Evolutionary conservation across 805 yeast species (phyloP).

Genomic region (Candida silvicultrix): DNA sequence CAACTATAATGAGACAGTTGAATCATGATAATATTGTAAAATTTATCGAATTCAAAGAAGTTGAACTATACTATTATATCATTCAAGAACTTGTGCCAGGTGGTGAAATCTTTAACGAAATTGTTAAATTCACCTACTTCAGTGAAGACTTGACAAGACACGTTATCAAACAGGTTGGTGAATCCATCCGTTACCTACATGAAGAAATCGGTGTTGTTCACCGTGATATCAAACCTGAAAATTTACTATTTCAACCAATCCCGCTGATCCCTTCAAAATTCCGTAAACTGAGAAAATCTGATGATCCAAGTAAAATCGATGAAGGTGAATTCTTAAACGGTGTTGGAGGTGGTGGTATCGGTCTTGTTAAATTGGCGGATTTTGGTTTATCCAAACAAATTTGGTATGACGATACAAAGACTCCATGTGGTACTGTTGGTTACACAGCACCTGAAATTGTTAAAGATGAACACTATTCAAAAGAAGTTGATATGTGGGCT

Average conservation of each 20-base stretch:
- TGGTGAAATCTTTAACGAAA: constrained; percentile 74
- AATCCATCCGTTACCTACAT: constrained; percentile 90
- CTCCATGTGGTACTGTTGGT: constrained; percentile 75
- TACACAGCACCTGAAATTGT: constrained; percentile 73
- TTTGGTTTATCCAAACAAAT: constrained; percentile 63
- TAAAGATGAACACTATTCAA: constrained; percentile 51
- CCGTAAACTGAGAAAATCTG: constrained; percentile 36
- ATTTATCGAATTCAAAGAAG: constrained; percentile 51
- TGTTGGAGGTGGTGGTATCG: constrained; percentile 60
- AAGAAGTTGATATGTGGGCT: constrained; percentile 70
- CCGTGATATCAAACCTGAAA: constrained; percentile 94
- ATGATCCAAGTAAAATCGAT: constrained; percentile 53
- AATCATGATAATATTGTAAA: constrained; percentile 56
- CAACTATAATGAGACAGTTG: constrained; percentile 38
- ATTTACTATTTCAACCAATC: constrained; percentile 62
- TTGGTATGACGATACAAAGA: constrained; percentile 44
- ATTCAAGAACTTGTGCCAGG: constrained; percentile 63
- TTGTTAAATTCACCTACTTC: constrained; percentile 55
- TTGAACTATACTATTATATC: constrained; percentile 55
- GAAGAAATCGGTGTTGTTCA: constrained; percentile 91
- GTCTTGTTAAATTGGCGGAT: constrained; percentile 59
- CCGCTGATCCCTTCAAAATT: constrained; percentile 10
- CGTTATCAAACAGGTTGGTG: constrained; percentile 61
- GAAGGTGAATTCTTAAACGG: constrained; percentile 51
- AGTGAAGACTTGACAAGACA: constrained; percentile 51